Percentiles rank a stretch among this genome's conserved stretches.
Evolutionary conservation across 148 eudicot genomes (phyloP).

Genomic region (Polygonum aviculare): DNA sequence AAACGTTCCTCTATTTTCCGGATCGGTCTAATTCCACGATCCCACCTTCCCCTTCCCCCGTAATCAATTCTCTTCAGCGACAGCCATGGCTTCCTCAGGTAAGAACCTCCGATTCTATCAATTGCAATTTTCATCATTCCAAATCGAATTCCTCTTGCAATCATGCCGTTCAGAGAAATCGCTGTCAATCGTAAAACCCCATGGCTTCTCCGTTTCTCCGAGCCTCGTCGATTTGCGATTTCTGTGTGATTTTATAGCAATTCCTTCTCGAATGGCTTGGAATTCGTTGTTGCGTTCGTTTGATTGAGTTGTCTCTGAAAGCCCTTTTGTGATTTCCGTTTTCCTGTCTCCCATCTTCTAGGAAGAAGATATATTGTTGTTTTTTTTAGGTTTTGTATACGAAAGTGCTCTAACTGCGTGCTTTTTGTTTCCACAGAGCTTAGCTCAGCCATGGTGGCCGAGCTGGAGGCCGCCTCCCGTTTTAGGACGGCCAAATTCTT

Average conservation of each 20-base stretch:
- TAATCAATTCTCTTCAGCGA: neutral
- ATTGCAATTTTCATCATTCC: neutral
- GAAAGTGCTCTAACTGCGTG: neutral
- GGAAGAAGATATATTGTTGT: neutral
- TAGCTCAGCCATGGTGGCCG: constrained; percentile 36
- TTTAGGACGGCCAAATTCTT: constrained; percentile 61
- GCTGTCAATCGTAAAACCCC: neutral
- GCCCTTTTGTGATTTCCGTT: neutral
- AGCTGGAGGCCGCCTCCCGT: constrained; percentile 71
- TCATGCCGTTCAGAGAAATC: neutral
- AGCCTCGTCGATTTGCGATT: neutral
- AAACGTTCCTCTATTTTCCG: neutral
- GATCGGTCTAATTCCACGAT: neutral
- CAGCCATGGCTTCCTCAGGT: constrained; percentile 9
- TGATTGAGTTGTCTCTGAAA: neutral
- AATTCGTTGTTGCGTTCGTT: neutral
- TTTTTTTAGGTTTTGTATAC: neutral
- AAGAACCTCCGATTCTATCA: neutral
- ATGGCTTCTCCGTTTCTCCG: neutral
- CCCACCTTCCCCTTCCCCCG: neutral
- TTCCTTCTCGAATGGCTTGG: neutral
- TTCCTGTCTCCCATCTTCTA: neutral
- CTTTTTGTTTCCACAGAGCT: neutral
- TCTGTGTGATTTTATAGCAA: neutral
- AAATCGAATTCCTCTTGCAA: neutral